phyloP scores from a whole-genome alignment of 2,329 filamentous ascomycete genomes.

The Pseudogymnoascus sp. region DNA sequence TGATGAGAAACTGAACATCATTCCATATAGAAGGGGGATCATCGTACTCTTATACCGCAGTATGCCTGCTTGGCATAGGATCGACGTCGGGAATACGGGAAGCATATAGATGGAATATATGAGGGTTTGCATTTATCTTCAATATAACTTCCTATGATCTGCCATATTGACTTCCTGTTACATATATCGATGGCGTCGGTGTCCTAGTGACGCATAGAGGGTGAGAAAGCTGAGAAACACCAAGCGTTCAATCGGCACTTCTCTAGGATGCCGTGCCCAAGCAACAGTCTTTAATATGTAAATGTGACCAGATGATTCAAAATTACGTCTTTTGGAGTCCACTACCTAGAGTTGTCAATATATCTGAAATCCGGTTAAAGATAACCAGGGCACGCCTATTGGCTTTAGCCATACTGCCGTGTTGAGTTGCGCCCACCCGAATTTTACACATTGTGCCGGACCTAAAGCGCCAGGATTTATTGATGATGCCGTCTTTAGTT shows the following conservation, averaged over 20 bases:
- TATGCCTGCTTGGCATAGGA: background rate
- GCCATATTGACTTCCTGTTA: background rate
- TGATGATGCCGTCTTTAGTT: background rate
- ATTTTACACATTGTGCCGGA: background rate
- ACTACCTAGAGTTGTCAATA: background rate
- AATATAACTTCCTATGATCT: background rate
- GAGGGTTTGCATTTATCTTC: background rate
- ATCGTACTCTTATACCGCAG: background rate
- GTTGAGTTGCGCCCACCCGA: background rate
- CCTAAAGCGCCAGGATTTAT: background rate
- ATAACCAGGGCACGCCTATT: background rate
- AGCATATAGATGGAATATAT: background rate
- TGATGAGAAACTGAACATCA: background rate
- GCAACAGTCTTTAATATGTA: background rate
- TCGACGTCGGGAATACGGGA: background rate
- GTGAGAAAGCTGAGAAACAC: background rate
- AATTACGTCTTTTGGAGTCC: background rate
- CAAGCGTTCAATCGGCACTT: background rate
- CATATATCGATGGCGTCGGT: background rate
- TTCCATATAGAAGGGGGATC: background rate
- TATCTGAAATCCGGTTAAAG: constrained; percentile 2
- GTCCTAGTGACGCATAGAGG: background rate
- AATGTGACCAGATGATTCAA: background rate
- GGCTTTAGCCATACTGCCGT: background rate
- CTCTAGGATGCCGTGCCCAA: background rate